phyloP scores from a whole-genome alignment of 129 eudicot species.

The Pseudognaphalium luteoalbum region DNA sequence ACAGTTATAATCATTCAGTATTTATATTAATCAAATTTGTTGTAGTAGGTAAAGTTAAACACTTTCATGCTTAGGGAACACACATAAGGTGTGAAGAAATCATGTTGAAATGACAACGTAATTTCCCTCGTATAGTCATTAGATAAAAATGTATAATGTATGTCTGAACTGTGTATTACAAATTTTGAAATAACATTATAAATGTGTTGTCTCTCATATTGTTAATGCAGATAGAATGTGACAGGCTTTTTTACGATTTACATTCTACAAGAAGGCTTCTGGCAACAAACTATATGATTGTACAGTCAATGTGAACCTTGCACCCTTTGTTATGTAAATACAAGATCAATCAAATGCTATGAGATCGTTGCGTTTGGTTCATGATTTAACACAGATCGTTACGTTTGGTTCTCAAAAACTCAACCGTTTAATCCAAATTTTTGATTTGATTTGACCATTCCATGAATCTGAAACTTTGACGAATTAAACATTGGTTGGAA shows the following conservation, averaged over 20 bases:
- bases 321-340: neutral
- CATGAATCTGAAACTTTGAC: neutral
- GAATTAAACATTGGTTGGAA: constrained; percentile 27
- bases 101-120: neutral
- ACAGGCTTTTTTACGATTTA: neutral
- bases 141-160: neutral
- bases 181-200: neutral
- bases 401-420: neutral
- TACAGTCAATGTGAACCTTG: neutral
- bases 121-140: neutral
- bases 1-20: neutral
- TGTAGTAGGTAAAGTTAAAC: neutral
- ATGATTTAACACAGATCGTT: neutral
- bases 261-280: neutral
- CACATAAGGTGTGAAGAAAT: neutral
- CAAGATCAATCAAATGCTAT: neutral
- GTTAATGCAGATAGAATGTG: neutral
- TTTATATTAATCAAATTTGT: constrained; percentile 5
- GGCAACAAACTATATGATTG: neutral
- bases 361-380: neutral
- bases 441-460: neutral
- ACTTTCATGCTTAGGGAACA: neutral
- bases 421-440: neutral
- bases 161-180: neutral
- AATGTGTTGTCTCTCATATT: neutral